Percentiles rank a stretch among this genome's conserved stretches.
Conservation (phyloP, 257 asterid species). For the Craterostigma plantagineum region DNA sequence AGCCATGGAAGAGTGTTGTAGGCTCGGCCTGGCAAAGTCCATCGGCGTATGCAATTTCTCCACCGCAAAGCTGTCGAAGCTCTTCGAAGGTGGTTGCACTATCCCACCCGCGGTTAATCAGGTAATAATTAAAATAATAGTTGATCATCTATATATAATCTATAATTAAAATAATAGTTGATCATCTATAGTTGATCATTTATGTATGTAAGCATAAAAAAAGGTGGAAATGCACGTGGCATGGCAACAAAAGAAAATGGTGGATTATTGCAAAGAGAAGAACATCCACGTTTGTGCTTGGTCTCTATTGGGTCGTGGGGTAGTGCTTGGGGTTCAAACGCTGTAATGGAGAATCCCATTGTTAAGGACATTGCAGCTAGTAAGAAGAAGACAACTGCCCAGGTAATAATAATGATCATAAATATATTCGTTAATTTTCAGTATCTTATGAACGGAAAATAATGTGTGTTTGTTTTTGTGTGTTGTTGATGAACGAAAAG, state of each 20-base stretch:
- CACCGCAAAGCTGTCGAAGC: constrained; percentile 22
- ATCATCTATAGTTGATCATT: no score
- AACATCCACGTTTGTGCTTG: constrained; percentile 26
- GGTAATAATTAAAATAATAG: no score
- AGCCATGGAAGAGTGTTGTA: constrained; percentile 37
- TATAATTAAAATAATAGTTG: no score
- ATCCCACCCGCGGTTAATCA: no score
- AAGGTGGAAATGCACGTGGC: constrained; percentile 45
- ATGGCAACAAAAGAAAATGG: constrained; percentile 40
- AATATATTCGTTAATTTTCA: no score
- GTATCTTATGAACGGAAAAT: background rate
- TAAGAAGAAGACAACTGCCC: no score
- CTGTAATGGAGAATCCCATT: constrained; percentile 22
- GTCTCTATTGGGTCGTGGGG: constrained; percentile 38
- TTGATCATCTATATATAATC: no score
- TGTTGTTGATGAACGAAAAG: constrained; percentile 6
- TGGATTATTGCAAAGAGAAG: constrained; percentile 19
- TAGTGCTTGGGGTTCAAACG: constrained; percentile 21
- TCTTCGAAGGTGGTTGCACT: no score
- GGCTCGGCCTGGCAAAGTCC: constrained; percentile 31
- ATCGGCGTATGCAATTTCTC: constrained; percentile 49
- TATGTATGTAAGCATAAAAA: no score
- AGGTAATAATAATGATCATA: no score
- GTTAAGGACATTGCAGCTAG: constrained; percentile 8
- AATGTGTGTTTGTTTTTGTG: no score